Evolutionary conservation across 345 rosid species (phyloP).

Genomic region (Gossypium arboreum): DNA sequence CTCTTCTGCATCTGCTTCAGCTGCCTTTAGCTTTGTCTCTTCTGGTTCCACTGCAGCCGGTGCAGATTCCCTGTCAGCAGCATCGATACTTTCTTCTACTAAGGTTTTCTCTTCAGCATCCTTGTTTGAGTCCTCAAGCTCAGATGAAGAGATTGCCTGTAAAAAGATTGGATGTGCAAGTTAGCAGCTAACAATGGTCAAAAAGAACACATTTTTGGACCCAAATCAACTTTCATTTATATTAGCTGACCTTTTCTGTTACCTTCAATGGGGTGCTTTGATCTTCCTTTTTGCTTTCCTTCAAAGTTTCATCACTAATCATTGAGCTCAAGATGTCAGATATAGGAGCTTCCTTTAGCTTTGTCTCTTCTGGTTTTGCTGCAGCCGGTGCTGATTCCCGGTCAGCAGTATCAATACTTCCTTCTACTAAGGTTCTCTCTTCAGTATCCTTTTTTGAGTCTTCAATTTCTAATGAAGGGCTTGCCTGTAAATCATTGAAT

Average conservation of each 20-base stretch:
- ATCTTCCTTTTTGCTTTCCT: conserved; percentile 1
- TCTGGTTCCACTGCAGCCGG: conserved; percentile 6
- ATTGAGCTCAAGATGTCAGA: not conserved
- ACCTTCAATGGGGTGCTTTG: conserved; percentile 5
- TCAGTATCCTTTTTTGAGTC: conserved; percentile 7
- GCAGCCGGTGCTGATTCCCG: not conserved
- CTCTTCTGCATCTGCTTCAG: conserved; percentile 9
- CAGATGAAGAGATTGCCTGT: conserved; percentile 22
- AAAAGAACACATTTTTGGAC: not conserved
- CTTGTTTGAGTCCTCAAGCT: not conserved
- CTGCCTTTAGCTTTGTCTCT: not conserved
- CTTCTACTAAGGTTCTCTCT: conserved; percentile 21
- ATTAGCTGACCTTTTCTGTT: conserved; percentile 21
- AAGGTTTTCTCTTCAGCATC: conserved; percentile 21
- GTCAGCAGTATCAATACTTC: not conserved
- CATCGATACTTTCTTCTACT: not conserved
- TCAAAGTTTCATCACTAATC: not conserved
- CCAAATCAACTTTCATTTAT: not conserved
- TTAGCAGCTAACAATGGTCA: not conserved
- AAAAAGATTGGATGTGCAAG: not conserved
- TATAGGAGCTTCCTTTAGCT: not conserved
- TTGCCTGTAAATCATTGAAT: conserved; percentile 24
- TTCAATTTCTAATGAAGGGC: not conserved
- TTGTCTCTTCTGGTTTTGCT: not conserved
- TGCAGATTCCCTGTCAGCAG: not conserved